These are phyloP conservation scores for Alternaria dauci DNA, from an alignment of 2,329 filamentous ascomycete species.

Conservation along the genomic window DNA sequence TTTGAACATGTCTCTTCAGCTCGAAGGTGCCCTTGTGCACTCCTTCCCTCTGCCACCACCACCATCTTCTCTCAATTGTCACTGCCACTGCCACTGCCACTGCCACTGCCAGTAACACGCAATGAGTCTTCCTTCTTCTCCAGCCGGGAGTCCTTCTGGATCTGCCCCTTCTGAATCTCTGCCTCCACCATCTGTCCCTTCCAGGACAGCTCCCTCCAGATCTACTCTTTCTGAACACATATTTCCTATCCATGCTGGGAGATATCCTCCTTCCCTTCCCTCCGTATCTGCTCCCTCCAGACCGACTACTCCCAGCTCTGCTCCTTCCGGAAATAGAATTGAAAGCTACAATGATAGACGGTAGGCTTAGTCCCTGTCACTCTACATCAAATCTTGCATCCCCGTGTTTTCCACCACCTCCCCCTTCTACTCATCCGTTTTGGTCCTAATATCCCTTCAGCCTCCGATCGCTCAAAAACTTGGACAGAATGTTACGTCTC, in stretches of 20 bases:
- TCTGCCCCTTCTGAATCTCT: neutral
- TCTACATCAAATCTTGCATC: neutral
- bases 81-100: neutral
- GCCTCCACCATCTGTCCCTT: neutral
- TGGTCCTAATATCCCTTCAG: conserved; percentile 24
- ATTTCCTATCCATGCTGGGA: neutral
- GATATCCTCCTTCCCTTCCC: neutral
- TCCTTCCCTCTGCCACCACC: neutral
- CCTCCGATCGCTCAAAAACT: conserved; percentile 8
- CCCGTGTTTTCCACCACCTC: no score
- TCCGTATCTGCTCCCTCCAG: neutral
- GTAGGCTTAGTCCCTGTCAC: neutral
- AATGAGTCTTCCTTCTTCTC: neutral
- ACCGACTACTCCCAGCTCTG: neutral
- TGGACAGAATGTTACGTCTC: conserved; percentile 45
- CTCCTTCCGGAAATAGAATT: neutral
- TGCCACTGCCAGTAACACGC: neutral
- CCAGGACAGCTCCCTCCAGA: neutral
- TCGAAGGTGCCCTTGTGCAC: neutral
- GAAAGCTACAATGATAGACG: neutral
- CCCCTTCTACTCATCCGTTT: conserved; percentile 11
- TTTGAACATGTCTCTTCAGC: neutral
- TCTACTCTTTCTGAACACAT: neutral
- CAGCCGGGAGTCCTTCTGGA: neutral
- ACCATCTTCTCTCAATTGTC: neutral